Evolutionary conservation across 768 basidiomycete species (phyloP).

Genomic region (Russula griseocarnosa): DNA sequence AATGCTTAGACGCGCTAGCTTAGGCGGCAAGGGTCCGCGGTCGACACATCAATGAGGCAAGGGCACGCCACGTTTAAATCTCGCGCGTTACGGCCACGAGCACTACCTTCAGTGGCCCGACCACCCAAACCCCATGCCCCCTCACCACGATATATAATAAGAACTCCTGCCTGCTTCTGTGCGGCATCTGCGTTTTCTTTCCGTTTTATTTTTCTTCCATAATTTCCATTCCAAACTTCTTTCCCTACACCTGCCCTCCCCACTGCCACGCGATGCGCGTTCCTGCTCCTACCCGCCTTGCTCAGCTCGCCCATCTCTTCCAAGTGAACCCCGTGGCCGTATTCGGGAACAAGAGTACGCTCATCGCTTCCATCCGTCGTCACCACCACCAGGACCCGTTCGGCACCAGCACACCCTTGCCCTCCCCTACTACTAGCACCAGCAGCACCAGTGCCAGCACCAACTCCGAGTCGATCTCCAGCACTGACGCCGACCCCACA

Average conservation of each 20-base stretch:
- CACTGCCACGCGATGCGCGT: slow-evolving; percentile 25
- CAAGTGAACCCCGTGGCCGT: slow-evolving; percentile 8
- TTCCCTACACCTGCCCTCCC: background rate
- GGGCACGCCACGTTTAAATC: slow-evolving; percentile 18
- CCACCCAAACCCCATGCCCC: slow-evolving; percentile 18
- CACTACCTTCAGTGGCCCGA: background rate
- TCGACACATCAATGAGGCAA: slow-evolving; percentile 13
- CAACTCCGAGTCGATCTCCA: background rate
- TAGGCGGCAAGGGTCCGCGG: background rate
- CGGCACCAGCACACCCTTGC: background rate
- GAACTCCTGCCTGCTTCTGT: slow-evolving; percentile 8
- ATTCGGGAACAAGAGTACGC: slow-evolving; percentile 3
- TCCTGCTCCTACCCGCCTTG: slow-evolving; percentile 10
- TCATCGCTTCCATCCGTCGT: slow-evolving; percentile 8
- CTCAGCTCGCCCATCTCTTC: slow-evolving; percentile 16
- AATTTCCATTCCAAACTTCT: slow-evolving; percentile 7
- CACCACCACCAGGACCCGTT: slow-evolving; percentile 4
- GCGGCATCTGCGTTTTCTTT: slow-evolving; percentile 17
- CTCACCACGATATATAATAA: slow-evolving; percentile 18
- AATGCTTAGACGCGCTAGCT: background rate
- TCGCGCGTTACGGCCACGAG: slow-evolving; percentile 14
- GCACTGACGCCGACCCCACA: background rate
- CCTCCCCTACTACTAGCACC: background rate
- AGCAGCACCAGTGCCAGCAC: background rate
- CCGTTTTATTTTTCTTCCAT: slow-evolving; percentile 3